These are phyloP conservation scores for Nyssa sinensis DNA, from an alignment of 148 eudicot genomes.

Conservation along the genomic window DNA sequence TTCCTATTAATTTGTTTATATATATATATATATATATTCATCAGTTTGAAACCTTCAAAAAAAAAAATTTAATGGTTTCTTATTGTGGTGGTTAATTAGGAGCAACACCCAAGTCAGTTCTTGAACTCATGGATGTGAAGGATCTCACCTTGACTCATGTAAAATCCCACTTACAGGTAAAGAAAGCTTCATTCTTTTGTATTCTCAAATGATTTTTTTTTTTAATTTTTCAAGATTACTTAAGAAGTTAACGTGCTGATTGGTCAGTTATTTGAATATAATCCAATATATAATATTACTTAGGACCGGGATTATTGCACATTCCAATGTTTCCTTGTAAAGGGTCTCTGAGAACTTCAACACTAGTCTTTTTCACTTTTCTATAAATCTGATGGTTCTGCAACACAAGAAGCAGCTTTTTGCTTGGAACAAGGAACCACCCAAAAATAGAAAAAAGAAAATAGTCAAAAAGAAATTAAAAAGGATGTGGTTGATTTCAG, in stretches of 20 bases:
- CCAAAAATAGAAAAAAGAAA: conserved; percentile 2
- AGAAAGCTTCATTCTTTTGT: not conserved
- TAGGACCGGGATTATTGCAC: conserved; percentile 29
- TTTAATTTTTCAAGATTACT: too few species aligned
- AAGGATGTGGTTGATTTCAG: conserved; percentile 10
- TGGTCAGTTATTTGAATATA: too few species aligned
- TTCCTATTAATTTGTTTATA: not conserved
- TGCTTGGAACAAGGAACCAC: conserved; percentile 26
- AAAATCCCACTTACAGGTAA: conserved; percentile 95
- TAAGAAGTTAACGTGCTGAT: too few species aligned
- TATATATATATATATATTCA: not conserved
- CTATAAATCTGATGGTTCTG: conserved; percentile 50
- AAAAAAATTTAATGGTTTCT: too few species aligned
- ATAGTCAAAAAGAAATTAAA: not conserved
- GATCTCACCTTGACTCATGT: conserved; percentile 98
- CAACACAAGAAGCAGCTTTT: conserved; percentile 31
- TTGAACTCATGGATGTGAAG: conserved; percentile 98
- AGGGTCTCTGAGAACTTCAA: conserved; percentile 15
- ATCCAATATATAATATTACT: too few species aligned
- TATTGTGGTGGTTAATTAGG: conserved; percentile 54
- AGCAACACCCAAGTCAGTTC: conserved; percentile 95
- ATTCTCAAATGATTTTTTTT: not conserved
- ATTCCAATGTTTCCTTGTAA: conserved; percentile 39
- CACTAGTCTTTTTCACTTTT: conserved; percentile 27
- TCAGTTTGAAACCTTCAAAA: not conserved